Evolutionary conservation across 345 rosid genomes (phyloP), one percentile per base, ranked within the genome.

Genomic region (Theobroma cacao): DNA sequence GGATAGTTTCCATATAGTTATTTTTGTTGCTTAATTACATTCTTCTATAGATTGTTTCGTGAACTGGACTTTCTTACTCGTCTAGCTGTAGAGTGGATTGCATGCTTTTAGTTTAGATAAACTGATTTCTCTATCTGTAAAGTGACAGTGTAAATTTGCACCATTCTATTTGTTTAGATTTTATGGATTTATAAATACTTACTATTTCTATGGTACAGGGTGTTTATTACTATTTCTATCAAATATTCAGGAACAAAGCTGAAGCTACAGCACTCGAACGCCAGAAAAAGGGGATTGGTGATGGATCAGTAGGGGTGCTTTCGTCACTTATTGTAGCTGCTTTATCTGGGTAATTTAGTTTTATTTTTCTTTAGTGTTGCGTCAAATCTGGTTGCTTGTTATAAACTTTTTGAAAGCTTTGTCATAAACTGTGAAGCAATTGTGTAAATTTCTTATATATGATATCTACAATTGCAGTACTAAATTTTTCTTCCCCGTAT

Each of bases 171-270:
- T 33, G 68, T 33, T 78, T 72, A 22, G 81, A 60, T 72, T 47
- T 78, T 74, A n/a, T 77, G 75, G 30, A 78, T 75, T 81, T 83
- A 85, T 85, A 85, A 81, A 22, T 80, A 63, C 63, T 80, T 59
- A 12, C 77, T 28, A 40, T 83, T 89, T 88, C 82, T 81, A 77
- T 93, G 89, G 71, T 82, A 84, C 92, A 94, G 99, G 99, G 98
- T 85, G 99, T 97, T 86, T 97, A 94, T 83, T 97, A 94, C 83
- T 97, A 93, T 91, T 94, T 97, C 91, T 97, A 94, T 91, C 98
- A 97, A 97, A 91, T 97, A 87, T 94, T 97, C 85, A 91, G 98
- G 94, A 91, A 81, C 86, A 94, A 83, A 86, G 98, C 91, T 77
- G 97, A 90, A 89, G 83, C 87, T 77, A 79, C 85, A 48, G 98